Conservation (phyloP, 2,329 filamentous ascomycete species). For the Colletotrichum coccodes region DNA sequence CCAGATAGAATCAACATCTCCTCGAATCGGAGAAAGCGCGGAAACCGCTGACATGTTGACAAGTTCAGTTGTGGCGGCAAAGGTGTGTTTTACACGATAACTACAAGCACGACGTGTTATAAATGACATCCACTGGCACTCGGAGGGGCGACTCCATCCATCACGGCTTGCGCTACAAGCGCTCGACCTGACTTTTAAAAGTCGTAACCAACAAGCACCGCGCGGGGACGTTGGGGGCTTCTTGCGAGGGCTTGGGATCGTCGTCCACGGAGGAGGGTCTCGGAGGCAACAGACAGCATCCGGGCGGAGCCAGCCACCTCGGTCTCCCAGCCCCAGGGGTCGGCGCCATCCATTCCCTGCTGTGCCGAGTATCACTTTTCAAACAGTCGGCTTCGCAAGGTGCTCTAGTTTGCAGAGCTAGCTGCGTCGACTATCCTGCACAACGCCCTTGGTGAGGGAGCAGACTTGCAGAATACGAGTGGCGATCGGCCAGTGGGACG, state of each 20-base stretch:
- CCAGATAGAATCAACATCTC: not conserved
- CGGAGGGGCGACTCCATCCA: not conserved
- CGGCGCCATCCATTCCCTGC: not conserved
- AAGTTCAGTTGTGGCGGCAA: constrained; percentile 2
- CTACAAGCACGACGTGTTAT: not conserved
- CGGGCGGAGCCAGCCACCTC: constrained; percentile 21
- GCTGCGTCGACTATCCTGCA: constrained; percentile 24
- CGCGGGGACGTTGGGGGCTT: constrained; percentile 2
- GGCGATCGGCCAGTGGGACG: constrained; percentile 28
- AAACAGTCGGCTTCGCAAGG: constrained; percentile 14
- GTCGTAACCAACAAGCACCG: not conserved
- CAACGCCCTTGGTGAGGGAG: constrained; percentile 2
- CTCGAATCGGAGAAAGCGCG: not conserved
- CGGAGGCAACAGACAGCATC: constrained; percentile 6
- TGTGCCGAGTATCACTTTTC: constrained; percentile 1
- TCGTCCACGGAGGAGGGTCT: not conserved
- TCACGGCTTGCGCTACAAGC: not conserved
- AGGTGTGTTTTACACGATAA: not conserved
- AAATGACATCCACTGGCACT: not conserved
- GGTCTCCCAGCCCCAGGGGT: not conserved
- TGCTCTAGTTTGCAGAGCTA: constrained; percentile 20
- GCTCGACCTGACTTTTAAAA: not conserved
- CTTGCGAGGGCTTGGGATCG: not conserved
- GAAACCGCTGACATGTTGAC: constrained; percentile 15
- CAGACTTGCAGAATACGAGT: constrained; percentile 32